A percentile compares a stretch with the other conserved stretches of the same genome.
These are phyloP conservation scores for Fusarium palustre DNA, from an alignment of 2,329 filamentous ascomycete genomes.

Conservation along the genomic window DNA sequence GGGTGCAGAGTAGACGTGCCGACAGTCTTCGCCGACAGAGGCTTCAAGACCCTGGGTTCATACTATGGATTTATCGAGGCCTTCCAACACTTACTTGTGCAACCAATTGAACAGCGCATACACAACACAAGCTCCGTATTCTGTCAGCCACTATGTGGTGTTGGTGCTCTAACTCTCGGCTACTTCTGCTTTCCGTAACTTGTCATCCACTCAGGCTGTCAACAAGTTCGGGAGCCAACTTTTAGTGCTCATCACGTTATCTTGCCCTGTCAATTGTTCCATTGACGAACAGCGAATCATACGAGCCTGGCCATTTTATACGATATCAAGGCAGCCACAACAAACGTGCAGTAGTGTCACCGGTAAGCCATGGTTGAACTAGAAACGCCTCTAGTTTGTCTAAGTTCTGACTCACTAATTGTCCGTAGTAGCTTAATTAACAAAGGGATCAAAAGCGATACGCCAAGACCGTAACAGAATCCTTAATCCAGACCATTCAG, in stretches of 20 bases:
- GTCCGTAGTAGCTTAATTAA: background rate
- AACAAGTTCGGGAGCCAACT: background rate
- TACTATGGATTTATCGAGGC: background rate
- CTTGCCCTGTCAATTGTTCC: background rate
- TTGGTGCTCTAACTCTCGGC: background rate
- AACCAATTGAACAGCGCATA: slow-evolving; percentile 1
- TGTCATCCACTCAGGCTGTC: background rate
- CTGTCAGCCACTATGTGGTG: background rate
- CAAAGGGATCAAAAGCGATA: background rate
- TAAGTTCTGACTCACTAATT: background rate
- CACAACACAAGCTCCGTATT: background rate
- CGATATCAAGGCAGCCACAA: background rate
- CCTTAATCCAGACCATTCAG: background rate
- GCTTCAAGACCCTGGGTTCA: background rate
- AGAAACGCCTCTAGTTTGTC: background rate
- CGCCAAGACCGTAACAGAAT: background rate
- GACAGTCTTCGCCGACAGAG: background rate
- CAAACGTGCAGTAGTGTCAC: background rate
- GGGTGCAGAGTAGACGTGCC: background rate
- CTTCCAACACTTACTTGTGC: background rate
- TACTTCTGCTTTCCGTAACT: background rate
- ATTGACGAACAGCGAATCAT: background rate
- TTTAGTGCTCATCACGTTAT: slow-evolving; percentile 3
- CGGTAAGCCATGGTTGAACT: background rate
- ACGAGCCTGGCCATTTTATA: background rate